Evolutionary conservation across 176 grass and related monocot genomes (phyloP), one percentile per base, ranked within the genome.

Genomic region (Aegilops tauschii): DNA sequence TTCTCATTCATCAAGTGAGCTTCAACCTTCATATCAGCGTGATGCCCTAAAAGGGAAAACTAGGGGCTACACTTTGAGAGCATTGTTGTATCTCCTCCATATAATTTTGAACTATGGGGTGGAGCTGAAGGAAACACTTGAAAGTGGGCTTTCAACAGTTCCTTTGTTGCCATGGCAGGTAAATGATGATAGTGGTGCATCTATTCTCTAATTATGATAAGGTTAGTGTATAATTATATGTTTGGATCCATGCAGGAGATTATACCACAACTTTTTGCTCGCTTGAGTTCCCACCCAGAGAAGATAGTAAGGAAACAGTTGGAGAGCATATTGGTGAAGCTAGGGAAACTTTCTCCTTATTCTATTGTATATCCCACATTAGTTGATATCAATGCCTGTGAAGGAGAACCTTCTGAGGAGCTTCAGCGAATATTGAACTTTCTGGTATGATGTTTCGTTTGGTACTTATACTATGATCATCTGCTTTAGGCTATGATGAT

Each of bases 201-300:
- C n/a, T 63, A 74, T 83, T 90, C 29, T 70, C 50, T 69, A 81
- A 34, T 84, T 78, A 27, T 61, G 39, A 78, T 52, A 77, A 70
- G 25, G 34, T 67, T 31, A 80, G 31, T 18, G 5, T 32, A 68
- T 93, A 79, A 58, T 35, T 62, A 34, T 85, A 64, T 74, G 59
- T 81, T 61, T 86, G 78, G 39, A 86, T 89, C 69, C 87, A 78
- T 85, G 87, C 81, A 98, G 96, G 96, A 98, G 75, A 86, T 98
- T 69, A 98, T 95, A 86, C 96, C 96, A 20, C 96, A 98, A 82
- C 91, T 98, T 54, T 98, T 95, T 95, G 96, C 93, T 77, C 91
- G 93, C 67, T 85, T 98, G 86, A 95, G 96, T 81, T 95, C 90
- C 30, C 96, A 98, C 86, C 93, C 93, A 79, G 94, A 98, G 69